phyloP scores from a whole-genome alignment of 2,329 filamentous ascomycete genomes.

The Hymenoscyphus albidus region DNA sequence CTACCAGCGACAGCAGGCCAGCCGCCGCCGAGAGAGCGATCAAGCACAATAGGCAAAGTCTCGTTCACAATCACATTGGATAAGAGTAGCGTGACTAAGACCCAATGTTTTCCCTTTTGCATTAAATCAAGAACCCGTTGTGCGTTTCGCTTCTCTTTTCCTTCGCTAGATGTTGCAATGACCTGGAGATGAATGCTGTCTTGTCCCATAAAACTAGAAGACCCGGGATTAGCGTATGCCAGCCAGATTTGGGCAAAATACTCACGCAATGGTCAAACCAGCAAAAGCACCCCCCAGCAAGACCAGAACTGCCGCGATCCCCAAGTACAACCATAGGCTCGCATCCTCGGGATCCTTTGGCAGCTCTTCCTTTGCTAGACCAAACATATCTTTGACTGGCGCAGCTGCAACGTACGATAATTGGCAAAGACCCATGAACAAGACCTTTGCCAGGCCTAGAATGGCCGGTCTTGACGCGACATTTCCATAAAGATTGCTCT shows the following conservation, averaged over 20 bases:
- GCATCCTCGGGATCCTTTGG: conserved; percentile 55
- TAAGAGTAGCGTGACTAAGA: conserved; percentile 86
- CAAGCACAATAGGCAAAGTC: conserved; percentile 89
- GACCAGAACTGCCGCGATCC: conserved; percentile 75
- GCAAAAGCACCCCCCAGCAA: conserved; percentile 90
- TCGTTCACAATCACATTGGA: conserved; percentile 99
- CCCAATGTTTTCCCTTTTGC: conserved; percentile 93
- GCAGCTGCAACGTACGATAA: conserved; percentile 32
- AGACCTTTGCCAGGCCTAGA: conserved; percentile 49
- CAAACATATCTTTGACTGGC: conserved; percentile 37
- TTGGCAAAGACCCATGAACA: conserved; percentile 47
- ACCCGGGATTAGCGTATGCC: conserved; percentile 13
- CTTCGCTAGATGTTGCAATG: conserved; percentile 78
- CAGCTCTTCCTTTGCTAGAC: conserved; percentile 45
- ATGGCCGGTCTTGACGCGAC: conserved; percentile 45
- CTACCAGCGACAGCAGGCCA: conserved; percentile 92
- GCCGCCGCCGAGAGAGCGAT: conserved; percentile 88
- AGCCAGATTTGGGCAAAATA: conserved; percentile 20
- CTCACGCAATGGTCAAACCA: conserved; percentile 82
- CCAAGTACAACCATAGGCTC: conserved; percentile 75
- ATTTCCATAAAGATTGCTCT: conserved; percentile 34
- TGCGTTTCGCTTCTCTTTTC: conserved; percentile 82
- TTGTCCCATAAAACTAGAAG: conserved; percentile 46
- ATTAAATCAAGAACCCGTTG: conserved; percentile 74
- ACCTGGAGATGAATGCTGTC: conserved; percentile 98